Evolutionary conservation across 306 rosid species (phyloP), one percentile per base, ranked within the genome.

Genomic region (Fragaria ananassa): DNA sequence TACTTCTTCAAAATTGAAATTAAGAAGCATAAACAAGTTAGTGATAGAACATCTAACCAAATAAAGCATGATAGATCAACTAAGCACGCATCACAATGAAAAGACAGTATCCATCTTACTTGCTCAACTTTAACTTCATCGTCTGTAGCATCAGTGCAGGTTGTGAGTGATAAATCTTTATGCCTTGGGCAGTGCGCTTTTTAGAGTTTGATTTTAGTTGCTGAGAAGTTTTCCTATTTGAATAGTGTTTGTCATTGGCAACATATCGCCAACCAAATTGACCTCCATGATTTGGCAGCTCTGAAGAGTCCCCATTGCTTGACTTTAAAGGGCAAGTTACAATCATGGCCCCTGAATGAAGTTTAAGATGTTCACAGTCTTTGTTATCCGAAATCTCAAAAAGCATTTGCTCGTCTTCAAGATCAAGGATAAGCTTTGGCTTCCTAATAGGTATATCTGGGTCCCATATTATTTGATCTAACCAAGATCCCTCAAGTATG

Each of bases 361-460:
- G 88, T 81, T 77, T 82, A 65, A 94, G 87, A 85, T 90, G 86
- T 41, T 83, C 85, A 67, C 81, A 76, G 61, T 92, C 92, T 74
- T 84, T 85, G 84, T 79, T 74, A 80, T 94, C 97, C 82, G 85
- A 82, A 77, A 94, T 85, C 87, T 94, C 97, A 76, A 92, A 94
- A 84, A 92, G 95, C 98, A 94, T 94, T 67, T 92, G 95, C 83
- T 92, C 93, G 85, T 94, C 98, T 81, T 90, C 91, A 76, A 94
- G 97, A 90, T 94, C 98, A 81, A 90, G 86, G 44, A 94, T 94
- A 49, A 94, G 96, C 85, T 90, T 94, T 54, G 93, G 90, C 80
- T 90, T 90, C 66, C 82, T 82, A 23, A 71, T 71, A 68, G 89
- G 85, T 76, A 68, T 76, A 76, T 88, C 83, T 76, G 83, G 78